Conservation (phyloP, 2,329 filamentous ascomycete species). For the Venturia oleaginea region DNA sequence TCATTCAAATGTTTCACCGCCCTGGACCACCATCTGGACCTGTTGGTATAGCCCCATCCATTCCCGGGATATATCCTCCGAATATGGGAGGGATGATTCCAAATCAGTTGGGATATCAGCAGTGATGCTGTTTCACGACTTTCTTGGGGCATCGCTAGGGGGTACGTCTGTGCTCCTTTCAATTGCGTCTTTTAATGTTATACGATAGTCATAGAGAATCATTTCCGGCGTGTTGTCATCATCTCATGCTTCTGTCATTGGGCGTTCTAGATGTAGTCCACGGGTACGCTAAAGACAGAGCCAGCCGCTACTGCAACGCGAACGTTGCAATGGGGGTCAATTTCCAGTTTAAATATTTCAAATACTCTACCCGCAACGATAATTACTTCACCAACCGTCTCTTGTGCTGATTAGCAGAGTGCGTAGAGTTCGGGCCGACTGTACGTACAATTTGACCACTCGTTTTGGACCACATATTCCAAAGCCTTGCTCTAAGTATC, state of each 20-base stretch:
- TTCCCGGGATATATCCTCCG: background rate
- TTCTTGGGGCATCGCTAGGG: background rate
- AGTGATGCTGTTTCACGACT: background rate
- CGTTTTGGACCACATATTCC: no score
- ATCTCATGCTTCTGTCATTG: background rate
- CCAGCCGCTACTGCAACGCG: background rate
- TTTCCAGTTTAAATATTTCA: no score
- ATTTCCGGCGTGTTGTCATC: background rate
- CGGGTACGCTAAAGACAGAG: background rate
- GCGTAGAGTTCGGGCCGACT: no score
- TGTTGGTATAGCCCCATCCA: background rate
- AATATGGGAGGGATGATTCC: background rate
- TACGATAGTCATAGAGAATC: background rate
- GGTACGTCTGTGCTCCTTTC: background rate
- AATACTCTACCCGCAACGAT: no score
- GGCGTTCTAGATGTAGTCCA: background rate
- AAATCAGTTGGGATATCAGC: background rate
- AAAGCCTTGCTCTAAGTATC: no score
- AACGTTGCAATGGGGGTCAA: background rate
- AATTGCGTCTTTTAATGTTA: background rate
- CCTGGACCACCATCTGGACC: slow-evolving; percentile 17
- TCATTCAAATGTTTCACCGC: slow-evolving; percentile 71
- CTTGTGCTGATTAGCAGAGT: no score
- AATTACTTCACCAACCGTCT: no score
- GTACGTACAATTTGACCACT: no score